Base-by-base conservation (phyloP, 768 basidiomycete genomes). In the Termitomyces bulborhizus region DNA sequence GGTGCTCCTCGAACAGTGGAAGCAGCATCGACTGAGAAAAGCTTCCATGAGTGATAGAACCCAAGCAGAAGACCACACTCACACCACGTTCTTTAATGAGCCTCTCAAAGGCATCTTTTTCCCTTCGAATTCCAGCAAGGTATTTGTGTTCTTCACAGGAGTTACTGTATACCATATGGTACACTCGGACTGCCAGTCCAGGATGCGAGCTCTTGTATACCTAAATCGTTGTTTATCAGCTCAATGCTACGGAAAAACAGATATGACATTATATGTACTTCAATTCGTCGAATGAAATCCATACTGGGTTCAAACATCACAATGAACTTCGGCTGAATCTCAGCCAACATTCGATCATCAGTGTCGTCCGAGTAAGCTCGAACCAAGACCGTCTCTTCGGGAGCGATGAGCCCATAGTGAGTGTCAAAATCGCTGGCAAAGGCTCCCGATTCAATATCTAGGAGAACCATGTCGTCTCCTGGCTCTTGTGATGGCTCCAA, bases 111-210 rank as follows among this genome's bases (percentile, higher is more conserved):
- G 93, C 85, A 51, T 96, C 90, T 66, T 97, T 98, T 73, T 99
- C 97, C 57, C 85, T 83, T 46, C 93, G 76, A 31, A 98, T 80
- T 2, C 85, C 88, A 29, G 90, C 87, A 31, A 99, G 79, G 68
- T 97, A 99, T 67, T 90, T 90, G 69, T 96, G 93, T 63, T 99
- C 97, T 68, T 99, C 97, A 59, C 88, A 89, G 46, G 92, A 95
- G 63, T 90, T 83, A 54, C 84, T 79, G 69, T 98, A 98, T n/a
- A 93, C 75, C 88, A 97, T 88, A 67, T 98, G 94, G 70, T 98
- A 98, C 2, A 98, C 88, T 13, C 95, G 77, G 0, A 98, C 84
- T 0, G 79, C 86, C 6, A 96, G 69, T 0, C 91, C 91, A 0
- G 92, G 87, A 70, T 87, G 85, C 3, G 88, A 83, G 54, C 85